Evolutionary conservation across 2,329 filamentous ascomycete species (phyloP).

Genomic region (Malbranchea zuffiana): DNA sequence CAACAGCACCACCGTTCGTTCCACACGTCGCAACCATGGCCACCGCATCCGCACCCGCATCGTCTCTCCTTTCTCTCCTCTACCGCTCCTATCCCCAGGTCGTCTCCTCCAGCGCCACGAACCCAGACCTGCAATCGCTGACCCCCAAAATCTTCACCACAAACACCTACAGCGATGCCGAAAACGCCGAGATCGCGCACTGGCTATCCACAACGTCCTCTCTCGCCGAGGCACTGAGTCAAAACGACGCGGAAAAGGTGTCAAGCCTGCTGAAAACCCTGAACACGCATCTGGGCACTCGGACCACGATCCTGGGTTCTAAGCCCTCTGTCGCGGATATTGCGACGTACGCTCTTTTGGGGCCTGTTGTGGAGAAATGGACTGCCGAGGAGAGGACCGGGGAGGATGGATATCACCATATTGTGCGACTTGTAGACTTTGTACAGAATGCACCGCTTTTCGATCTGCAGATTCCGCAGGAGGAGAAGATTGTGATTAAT

Average conservation of each 20-base stretch:
- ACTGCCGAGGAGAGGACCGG: constrained; percentile 77
- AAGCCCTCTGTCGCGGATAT: constrained; percentile 86
- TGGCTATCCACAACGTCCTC: constrained; percentile 72
- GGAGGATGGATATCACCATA: constrained; percentile 77
- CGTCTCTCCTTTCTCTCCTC: constrained; percentile 36
- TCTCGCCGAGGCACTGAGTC: constrained; percentile 45
- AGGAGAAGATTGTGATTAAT: constrained; percentile 69
- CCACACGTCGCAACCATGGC: constrained; percentile 17
- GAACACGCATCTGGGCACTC: constrained; percentile 76
- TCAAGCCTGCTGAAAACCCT: constrained; percentile 62
- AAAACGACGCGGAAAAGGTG: constrained; percentile 48
- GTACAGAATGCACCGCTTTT: constrained; percentile 76
- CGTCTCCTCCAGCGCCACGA: constrained; percentile 31
- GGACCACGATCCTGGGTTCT: constrained; percentile 76
- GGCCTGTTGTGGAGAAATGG: constrained; percentile 68
- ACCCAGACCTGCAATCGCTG: constrained; percentile 35
- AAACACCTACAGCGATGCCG: constrained; percentile 61
- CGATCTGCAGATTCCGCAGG: constrained; percentile 56
- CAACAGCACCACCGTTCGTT: background rate
- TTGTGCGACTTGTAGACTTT: constrained; percentile 86
- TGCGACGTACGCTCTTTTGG: constrained; percentile 67
- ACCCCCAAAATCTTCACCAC: constrained; percentile 55
- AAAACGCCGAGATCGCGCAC: constrained; percentile 79
- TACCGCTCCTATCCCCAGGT: constrained; percentile 35
- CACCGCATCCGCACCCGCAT: constrained; percentile 29